A percentile compares a stretch with the other conserved stretches of the same genome.
phyloP scores from a whole-genome alignment of 2,329 filamentous ascomycete species.

The Cladophialophora immunda region DNA sequence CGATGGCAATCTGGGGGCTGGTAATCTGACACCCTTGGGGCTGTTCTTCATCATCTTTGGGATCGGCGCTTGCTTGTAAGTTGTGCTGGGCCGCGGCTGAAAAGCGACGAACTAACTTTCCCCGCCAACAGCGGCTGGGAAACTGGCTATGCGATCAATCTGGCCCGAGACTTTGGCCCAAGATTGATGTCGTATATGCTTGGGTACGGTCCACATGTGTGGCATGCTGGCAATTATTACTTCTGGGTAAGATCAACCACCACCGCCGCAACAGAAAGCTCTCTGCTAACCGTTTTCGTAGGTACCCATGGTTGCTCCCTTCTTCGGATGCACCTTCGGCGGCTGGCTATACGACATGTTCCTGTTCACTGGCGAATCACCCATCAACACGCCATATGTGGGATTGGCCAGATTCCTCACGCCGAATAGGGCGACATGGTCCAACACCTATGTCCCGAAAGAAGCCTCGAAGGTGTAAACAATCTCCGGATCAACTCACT shows the following conservation, averaged over 20 bases:
- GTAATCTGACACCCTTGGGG: constrained; percentile 65
- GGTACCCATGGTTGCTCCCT: constrained; percentile 77
- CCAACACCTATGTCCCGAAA: constrained; percentile 33
- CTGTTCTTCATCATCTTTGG: constrained; percentile 79
- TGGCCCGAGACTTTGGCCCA: constrained; percentile 76
- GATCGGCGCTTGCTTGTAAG: constrained; percentile 71
- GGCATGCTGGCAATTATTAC: constrained; percentile 73
- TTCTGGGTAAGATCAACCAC: constrained; percentile 34
- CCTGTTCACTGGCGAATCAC: constrained; percentile 72
- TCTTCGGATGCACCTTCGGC: constrained; percentile 69
- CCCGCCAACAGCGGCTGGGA: constrained; percentile 65
- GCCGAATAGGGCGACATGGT: constrained; percentile 37
- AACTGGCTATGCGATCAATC: constrained; percentile 78
- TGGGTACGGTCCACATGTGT: constrained; percentile 74
- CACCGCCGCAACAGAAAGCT: not conserved
- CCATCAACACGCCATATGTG: constrained; percentile 72
- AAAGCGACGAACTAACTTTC: not conserved
- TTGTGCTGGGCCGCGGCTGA: not conserved
- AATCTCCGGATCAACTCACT: not conserved
- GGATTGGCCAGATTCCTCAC: constrained; percentile 63
- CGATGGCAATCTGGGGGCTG: constrained; percentile 60
- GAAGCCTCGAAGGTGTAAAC: constrained; percentile 15
- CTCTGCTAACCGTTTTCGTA: constrained; percentile 41
- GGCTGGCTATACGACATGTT: constrained; percentile 73
- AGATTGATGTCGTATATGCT: constrained; percentile 71